Conservation (phyloP, 2,329 filamentous ascomycete species). For the Colletotrichum tamarilloi region DNA sequence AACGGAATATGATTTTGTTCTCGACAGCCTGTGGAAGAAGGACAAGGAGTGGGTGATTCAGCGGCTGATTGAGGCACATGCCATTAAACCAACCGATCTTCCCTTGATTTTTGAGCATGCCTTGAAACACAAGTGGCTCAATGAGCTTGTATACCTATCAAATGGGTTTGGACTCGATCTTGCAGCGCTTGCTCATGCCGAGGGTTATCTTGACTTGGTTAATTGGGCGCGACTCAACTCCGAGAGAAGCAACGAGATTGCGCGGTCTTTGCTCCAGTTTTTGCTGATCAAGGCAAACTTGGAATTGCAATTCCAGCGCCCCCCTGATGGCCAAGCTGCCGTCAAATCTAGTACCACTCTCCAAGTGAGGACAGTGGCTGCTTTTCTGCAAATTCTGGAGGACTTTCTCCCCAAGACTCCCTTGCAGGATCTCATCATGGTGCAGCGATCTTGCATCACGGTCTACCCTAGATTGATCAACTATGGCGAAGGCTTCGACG, state of each 20-base stretch:
- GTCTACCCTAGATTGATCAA: slow-evolving; percentile 96
- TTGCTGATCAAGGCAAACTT: slow-evolving; percentile 85
- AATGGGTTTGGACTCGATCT: slow-evolving; percentile 91
- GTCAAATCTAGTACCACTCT: slow-evolving; percentile 77
- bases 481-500: slow-evolving; percentile 91
- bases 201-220: slow-evolving; percentile 81
- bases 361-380: slow-evolving; percentile 85
- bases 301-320: slow-evolving; percentile 79
- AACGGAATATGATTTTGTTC: slow-evolving; percentile 84
- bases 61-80: slow-evolving; percentile 82
- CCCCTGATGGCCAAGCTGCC: slow-evolving; percentile 68
- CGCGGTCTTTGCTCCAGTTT: slow-evolving; percentile 80
- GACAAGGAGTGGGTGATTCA: slow-evolving; percentile 88
- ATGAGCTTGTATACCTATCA: slow-evolving; percentile 80
- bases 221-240: slow-evolving; percentile 82
- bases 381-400: slow-evolving; percentile 82
- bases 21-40: slow-evolving; percentile 92
- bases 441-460: slow-evolving; percentile 90
- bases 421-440: slow-evolving; percentile 76
- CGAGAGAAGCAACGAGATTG: slow-evolving; percentile 74
- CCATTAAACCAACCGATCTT: slow-evolving; percentile 70
- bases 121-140: slow-evolving; percentile 84
- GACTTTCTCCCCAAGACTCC: slow-evolving; percentile 71
- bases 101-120: slow-evolving; percentile 70
- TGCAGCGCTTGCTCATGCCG: slow-evolving; percentile 84